phyloP scores from a whole-genome alignment of 75 land plant genomes.

The Isoetes taiwanensis region DNA sequence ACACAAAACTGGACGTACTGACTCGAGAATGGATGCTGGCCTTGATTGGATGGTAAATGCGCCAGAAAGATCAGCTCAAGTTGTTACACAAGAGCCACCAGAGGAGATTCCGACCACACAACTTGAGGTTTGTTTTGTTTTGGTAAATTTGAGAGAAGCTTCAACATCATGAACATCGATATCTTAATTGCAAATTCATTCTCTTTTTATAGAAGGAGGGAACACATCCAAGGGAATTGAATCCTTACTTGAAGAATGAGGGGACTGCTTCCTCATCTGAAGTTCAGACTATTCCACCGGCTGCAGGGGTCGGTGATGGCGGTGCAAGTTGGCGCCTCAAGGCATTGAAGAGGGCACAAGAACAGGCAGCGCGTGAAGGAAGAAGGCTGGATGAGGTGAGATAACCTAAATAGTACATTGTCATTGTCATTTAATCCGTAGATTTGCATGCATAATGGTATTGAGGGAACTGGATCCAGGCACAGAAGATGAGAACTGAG shows the following conservation, averaged over 20 bases:
- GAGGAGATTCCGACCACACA: constrained; percentile 2
- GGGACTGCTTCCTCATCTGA: constrained; percentile 74
- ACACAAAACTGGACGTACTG: too few relatives aligned
- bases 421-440: too few relatives aligned
- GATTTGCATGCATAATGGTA: too few relatives aligned
- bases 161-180: too few relatives aligned
- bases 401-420: too few relatives aligned
- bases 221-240: constrained; percentile 77
- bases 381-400: constrained; percentile 55
- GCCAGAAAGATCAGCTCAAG: constrained; percentile 14
- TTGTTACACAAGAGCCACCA: not conserved
- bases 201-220: too few relatives aligned
- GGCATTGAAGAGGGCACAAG: constrained; percentile 88
- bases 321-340: constrained; percentile 94
- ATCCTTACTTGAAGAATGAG: constrained; percentile 58
- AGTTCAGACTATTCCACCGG: constrained; percentile 27
- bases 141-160: too few relatives aligned
- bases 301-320: constrained; percentile 95
- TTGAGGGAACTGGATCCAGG: too few relatives aligned
- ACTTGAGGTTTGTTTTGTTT: not conserved
- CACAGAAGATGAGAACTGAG: too few relatives aligned
- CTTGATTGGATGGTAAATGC: constrained; percentile 84
- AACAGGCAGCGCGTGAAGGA: constrained; percentile 92
- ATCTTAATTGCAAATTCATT: too few relatives aligned
- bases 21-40: constrained; percentile 66